Evolutionary conservation across 768 basidiomycete species (phyloP).

Genomic region (Xerocomellus chrysenteron): DNA sequence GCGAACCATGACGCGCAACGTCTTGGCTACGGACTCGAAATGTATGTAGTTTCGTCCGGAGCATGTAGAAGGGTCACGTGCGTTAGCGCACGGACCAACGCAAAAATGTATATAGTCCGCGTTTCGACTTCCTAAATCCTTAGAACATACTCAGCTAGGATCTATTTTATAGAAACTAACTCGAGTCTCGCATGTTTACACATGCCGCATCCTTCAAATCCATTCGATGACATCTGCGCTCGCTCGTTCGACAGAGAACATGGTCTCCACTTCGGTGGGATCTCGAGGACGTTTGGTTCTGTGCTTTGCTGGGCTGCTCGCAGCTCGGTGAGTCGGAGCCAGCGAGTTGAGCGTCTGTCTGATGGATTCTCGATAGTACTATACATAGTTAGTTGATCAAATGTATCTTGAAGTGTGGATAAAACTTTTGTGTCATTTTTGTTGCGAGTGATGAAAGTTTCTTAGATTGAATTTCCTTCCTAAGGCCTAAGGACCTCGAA

Average conservation of each 20-base stretch:
- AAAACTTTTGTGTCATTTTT: too few species aligned
- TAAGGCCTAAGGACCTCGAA: too few species aligned
- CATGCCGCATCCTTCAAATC: conserved; percentile 72
- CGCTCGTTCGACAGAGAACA: conserved; percentile 71
- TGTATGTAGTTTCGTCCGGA: too few species aligned
- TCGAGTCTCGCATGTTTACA: conserved; percentile 78
- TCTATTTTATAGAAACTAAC: conserved; percentile 80
- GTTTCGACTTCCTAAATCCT: conserved; percentile 30
- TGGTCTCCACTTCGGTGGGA: conserved; percentile 34
- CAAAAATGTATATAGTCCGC: conserved; percentile 34
- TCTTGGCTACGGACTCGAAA: too few species aligned
- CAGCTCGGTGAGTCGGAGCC: conserved; percentile 33
- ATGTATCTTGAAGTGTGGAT: too few species aligned
- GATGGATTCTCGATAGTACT: conserved; percentile 43
- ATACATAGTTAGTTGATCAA: too few species aligned
- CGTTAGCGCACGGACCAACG: conserved; percentile 36
- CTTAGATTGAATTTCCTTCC: too few species aligned
- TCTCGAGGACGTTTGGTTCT: conserved; percentile 67
- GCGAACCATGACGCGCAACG: too few species aligned
- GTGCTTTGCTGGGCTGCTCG: conserved; percentile 28
- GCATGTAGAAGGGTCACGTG: conserved; percentile 20
- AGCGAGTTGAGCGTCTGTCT: conserved; percentile 63
- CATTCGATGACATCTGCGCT: conserved; percentile 67
- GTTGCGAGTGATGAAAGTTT: too few species aligned
- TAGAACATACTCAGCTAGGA: conserved; percentile 81